Evolutionary conservation across 768 basidiomycete genomes (phyloP).

Genomic region (Candolleomyces efflorescens): DNA sequence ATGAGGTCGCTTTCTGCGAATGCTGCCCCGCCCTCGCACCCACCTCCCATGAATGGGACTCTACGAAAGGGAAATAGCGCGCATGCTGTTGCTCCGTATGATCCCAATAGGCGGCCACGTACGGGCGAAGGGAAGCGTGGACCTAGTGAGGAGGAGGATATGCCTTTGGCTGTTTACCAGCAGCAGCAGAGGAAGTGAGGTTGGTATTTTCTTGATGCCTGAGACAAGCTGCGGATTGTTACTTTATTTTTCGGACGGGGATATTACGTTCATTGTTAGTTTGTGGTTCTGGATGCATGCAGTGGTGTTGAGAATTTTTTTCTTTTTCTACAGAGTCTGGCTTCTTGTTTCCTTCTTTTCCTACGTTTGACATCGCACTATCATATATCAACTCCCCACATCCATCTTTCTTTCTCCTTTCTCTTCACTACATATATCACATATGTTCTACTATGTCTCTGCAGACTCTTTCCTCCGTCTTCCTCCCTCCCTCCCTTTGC

Average conservation of each 20-base stretch:
- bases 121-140: conserved; percentile 18
- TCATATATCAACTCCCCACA: no score
- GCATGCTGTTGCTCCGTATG: conserved; percentile 49
- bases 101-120: conserved; percentile 31
- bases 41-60: conserved; percentile 44
- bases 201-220: conserved; percentile 3
- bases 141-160: conserved; percentile 66
- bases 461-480: conserved; percentile 6
- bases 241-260: not conserved
- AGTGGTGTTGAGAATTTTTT: not conserved
- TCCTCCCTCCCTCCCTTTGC: conserved; percentile 7
- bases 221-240: not conserved
- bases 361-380: no score
- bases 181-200: conserved; percentile 60
- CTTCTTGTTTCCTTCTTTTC: no score
- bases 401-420: no score
- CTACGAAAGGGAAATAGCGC: conserved; percentile 62
- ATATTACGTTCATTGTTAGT: not conserved
- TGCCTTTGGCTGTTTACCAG: conserved; percentile 77
- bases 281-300: not conserved
- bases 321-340: no score
- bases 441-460: not conserved
- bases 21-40: conserved; percentile 29
- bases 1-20: conserved; percentile 73
- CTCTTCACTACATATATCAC: no score